Percentiles rank a stretch among this genome's conserved stretches.
Conservation (phyloP, 2,329 filamentous ascomycete species). For the Botrytis aclada region DNA sequence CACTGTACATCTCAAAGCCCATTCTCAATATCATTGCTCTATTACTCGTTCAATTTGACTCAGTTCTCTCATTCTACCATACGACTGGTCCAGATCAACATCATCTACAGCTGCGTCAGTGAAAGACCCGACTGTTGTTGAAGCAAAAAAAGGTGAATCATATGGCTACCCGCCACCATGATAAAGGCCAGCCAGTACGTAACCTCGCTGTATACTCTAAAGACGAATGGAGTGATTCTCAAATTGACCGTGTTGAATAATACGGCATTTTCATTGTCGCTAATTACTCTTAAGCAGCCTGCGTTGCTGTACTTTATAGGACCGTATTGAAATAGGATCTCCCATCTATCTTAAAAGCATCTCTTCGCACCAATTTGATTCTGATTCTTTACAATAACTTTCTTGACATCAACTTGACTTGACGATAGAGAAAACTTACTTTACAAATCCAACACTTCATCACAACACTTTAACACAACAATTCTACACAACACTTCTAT, state of each 20-base stretch:
- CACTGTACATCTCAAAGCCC: fast-evolving
- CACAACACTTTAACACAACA: not conserved
- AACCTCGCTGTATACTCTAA: fast-evolving
- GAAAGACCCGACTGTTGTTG: fast-evolving
- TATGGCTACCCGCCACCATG: not conserved
- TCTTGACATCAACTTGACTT: not conserved
- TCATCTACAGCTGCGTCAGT: not conserved
- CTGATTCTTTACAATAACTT: not conserved
- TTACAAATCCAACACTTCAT: not conserved
- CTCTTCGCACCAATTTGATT: not conserved
- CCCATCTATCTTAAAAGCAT: not conserved
- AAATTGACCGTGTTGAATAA: not conserved
- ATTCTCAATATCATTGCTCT: not conserved
- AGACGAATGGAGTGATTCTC: not conserved
- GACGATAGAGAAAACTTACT: not conserved
- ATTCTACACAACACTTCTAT: not conserved
- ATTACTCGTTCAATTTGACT: not conserved
- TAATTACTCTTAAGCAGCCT: not conserved
- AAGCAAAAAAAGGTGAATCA: not conserved
- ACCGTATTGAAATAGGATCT: not conserved
- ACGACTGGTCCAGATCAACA: not conserved
- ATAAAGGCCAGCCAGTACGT: fast-evolving
- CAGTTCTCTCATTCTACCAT: not conserved
- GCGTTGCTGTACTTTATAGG: not conserved
- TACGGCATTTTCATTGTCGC: not conserved